Evolutionary conservation across 176 grass and related monocot species (phyloP), one percentile per base, ranked within the genome.

Genomic region (Chrysopogon serrulatus): DNA sequence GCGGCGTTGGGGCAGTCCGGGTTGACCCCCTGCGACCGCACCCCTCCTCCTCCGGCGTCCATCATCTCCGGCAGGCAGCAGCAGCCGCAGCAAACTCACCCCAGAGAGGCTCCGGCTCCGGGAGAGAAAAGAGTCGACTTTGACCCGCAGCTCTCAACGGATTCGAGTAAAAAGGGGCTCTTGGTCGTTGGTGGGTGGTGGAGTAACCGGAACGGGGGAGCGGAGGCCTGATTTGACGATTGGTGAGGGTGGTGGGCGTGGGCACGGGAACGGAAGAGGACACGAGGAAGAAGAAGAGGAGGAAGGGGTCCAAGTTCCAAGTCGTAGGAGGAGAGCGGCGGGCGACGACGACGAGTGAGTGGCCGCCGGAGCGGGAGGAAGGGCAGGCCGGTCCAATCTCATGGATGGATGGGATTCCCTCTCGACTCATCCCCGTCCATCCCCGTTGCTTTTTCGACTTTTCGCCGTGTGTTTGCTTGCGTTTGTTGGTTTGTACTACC

Each of bases 1-100:
- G 18, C 88, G 27, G 92, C 90, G 84, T 90, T 94, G 42, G 79
- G 74, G 82, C 90, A 94, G 68, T 70, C 86, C 36, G 84, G 87
- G 44, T 91, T 91, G 10, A 89, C 84, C 31, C 32, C 90, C 80
- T 31, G 47, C 65, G 37, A 19, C 69, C 9, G 74, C 56, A 32
- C 44, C 42, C 42, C 75, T 86, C 64, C 77, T 26, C 36, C 84
- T 35, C 28, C 84, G 10, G 24, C 73, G 74, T 64, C 54, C 12
- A 56, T 68, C 81, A 86, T 90, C 83, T 59, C 88, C 73, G 44
- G 34, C 51, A 48, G 45, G 47, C 23, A 27, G 8, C 36, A 75
- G 8, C 61, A 2, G 31, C 28, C 30, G 36, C 56, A 53, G 76
- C 26, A 32, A 43, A 27, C 56, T 40, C 39, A 15, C 9, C 48